Conservation (phyloP, 2,329 filamentous ascomycete species). For the Endocalyx cinctus region DNA sequence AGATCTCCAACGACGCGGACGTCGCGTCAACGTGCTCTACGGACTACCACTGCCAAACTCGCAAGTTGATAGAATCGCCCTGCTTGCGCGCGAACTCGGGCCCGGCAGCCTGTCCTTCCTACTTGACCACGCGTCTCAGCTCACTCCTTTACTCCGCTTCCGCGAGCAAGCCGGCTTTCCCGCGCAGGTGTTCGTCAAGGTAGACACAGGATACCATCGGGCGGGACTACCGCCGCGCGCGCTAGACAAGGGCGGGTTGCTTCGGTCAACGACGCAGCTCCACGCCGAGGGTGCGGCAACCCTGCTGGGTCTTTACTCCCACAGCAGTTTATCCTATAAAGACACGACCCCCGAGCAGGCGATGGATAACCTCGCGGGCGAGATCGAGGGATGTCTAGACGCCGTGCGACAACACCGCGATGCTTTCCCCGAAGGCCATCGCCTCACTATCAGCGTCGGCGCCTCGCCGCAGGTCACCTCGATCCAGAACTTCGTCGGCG, state of each 20-base stretch:
- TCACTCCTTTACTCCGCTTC: constrained; percentile 42
- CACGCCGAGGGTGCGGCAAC: constrained; percentile 32
- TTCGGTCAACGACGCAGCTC: constrained; percentile 40
- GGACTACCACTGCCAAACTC: too few species aligned
- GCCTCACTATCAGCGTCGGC: constrained; percentile 62
- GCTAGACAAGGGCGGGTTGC: constrained; percentile 36
- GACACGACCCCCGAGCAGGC: constrained; percentile 50
- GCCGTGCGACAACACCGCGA: too few species aligned
- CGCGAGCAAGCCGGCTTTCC: too few species aligned
- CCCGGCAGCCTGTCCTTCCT: constrained; percentile 57
- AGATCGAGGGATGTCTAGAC: constrained; percentile 50
- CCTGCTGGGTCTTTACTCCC: constrained; percentile 66
- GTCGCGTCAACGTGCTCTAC: constrained; percentile 57
- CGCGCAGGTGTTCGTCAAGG: constrained; percentile 65
- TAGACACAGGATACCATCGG: constrained; percentile 70
- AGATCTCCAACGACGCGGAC: constrained; percentile 49
- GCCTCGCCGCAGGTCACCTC: constrained; percentile 71
- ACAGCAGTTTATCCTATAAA: constrained; percentile 69
- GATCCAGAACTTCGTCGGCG: constrained; percentile 59
- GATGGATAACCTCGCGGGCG: constrained; percentile 52
- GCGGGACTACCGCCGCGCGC: constrained; percentile 59
- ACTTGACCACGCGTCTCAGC: constrained; percentile 63
- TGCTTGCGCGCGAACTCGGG: too few species aligned
- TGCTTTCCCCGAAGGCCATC: too few species aligned
- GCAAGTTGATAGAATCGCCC: too few species aligned